Base-by-base conservation (phyloP, 352 stramenopile species). In the Phytophthora tubulina region DNA sequence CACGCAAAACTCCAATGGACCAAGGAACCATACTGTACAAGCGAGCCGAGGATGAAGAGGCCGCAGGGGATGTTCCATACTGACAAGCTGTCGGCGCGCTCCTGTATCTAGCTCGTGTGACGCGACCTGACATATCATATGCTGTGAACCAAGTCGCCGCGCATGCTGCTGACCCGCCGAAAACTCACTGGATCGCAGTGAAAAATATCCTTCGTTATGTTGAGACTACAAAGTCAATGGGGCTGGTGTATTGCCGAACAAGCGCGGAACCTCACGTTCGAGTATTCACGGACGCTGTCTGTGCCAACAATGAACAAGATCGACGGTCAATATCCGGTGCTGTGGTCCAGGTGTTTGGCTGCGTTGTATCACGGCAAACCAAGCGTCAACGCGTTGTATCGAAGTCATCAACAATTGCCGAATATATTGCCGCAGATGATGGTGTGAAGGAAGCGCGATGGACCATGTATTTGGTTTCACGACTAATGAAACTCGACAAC, bases 201-300 rank as follows among this genome's bases (percentile, higher is more conserved):
- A 73, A 69, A 3, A 68, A 61, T 4, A 69, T 66, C 5, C 42
- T 67, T 4, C 41, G 66, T 14, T 74, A 70, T 33, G 2, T 74
- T 6, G n/a, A 63, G 6, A 21, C 1, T 2, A 69, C 51, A 2
- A 56, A 45, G 11, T 2, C 8, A 30, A 36, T 48, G 5, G 38
- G 45, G 30, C 33, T 60, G 1, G 15, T 64, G 0, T 61, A 60
- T 42, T 3, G 30, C 7, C n/a, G 46, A 15, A 13, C 36, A 9
- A 2, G 2, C 5, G 3, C 17, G 2, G 10, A n/a, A 33, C 0
- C 21, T 49, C 51, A 4, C 7, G 21, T 61, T 6, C 36, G 55
- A 2, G n/a, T 67, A 11, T 72, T 54, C 35, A 58, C 65, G 0
- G 42, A 62, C 10, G 48, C 55, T 1, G 14, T 66, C 10, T 72